Conservation (phyloP, 306 rosid genomes). For the Malus domestica region ASM211411v1 NC_041799.1:2502501-2503000, state of each 20-base stretch:
- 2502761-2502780: conserved; percentile 16
- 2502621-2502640: conserved; percentile 55
- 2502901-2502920: not conserved
- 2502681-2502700: not conserved
- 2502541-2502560: not conserved
- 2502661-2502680: not conserved
- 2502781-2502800: not conserved
- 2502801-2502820: conserved; percentile 77
- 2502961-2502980: not conserved
- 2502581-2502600: conserved; percentile 84
- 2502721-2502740: not conserved
- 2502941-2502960: not conserved
- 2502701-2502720: not conserved
- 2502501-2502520: not conserved
- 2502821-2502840: conserved; percentile 99
- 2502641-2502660: conserved; percentile 45
- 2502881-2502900: conserved; percentile 40
- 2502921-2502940: not conserved
- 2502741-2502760: not conserved
- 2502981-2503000: not conserved
- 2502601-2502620: conserved; percentile 67
- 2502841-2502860: conserved; percentile 77
- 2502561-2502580: conserved; percentile 59
- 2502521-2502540: not conserved
- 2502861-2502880: conserved; percentile 75